Conservation (phyloP, 1,284 basidiomycete genomes). For the Coriolopsis trogii region DNA sequence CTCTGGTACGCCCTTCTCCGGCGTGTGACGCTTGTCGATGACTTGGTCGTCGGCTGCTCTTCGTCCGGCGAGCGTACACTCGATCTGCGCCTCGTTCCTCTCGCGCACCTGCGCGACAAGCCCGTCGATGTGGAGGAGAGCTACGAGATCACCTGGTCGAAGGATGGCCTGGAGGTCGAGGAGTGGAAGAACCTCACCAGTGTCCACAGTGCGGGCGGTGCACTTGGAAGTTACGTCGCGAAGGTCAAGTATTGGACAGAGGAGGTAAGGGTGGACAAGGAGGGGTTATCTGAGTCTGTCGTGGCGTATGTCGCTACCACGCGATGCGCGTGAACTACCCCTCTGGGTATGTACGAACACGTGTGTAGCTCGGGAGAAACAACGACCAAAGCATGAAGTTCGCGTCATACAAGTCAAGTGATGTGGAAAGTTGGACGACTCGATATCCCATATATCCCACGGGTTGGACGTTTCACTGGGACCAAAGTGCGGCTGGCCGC, state of each 20-base stretch:
- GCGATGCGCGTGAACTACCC: slow-evolving; percentile 12
- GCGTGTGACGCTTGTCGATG: slow-evolving; percentile 64
- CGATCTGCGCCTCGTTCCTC: slow-evolving; percentile 52
- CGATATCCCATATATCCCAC: too few relatives aligned
- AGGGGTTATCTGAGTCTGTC: slow-evolving; percentile 31
- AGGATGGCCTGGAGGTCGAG: slow-evolving; percentile 45
- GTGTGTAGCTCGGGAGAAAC: too few relatives aligned
- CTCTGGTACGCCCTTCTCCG: slow-evolving; percentile 69
- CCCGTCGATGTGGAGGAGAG: slow-evolving; percentile 44
- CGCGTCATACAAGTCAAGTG: too few relatives aligned
- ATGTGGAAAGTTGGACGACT: too few relatives aligned
- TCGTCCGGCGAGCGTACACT: slow-evolving; percentile 35
- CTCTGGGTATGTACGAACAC: neutral
- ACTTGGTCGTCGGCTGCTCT: slow-evolving; percentile 41
- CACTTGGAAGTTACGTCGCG: slow-evolving; percentile 45
- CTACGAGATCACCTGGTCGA: slow-evolving; percentile 58
- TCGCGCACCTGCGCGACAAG: slow-evolving; percentile 56
- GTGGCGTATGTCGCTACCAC: slow-evolving; percentile 18
- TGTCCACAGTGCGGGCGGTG: slow-evolving; percentile 39
- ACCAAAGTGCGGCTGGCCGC: too few relatives aligned
- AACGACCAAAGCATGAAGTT: too few relatives aligned
- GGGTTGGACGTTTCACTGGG: too few relatives aligned
- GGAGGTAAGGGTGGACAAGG: slow-evolving; percentile 53
- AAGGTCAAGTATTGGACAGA: slow-evolving; percentile 56
- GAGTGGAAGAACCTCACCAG: slow-evolving; percentile 52